phyloP scores from a whole-genome alignment of 2,329 filamentous ascomycete genomes.

The Hypoxylon sp. region DNA sequence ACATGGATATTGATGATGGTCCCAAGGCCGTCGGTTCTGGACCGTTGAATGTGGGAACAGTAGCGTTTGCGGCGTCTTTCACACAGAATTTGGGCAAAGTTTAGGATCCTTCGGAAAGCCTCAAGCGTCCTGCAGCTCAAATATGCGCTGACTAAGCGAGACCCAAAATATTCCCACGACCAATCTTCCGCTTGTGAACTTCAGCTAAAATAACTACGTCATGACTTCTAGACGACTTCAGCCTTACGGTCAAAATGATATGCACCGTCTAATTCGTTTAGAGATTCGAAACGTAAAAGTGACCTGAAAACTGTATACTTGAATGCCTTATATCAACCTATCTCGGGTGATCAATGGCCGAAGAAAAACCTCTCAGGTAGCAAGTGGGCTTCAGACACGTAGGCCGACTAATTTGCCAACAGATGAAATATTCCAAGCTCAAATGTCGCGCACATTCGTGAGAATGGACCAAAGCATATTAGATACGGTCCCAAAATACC shows the following conservation, averaged over 20 bases:
- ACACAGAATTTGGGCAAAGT: slow-evolving; percentile 6
- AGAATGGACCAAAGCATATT: not conserved
- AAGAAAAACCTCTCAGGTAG: not conserved
- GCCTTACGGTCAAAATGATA: slow-evolving; percentile 7
- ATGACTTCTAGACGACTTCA: slow-evolving; percentile 3
- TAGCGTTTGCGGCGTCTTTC: slow-evolving; percentile 27
- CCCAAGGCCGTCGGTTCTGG: slow-evolving; percentile 28
- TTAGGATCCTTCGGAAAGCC: slow-evolving; percentile 5
- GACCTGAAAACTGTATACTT: not conserved
- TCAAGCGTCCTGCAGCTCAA: not conserved
- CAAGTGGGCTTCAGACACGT: slow-evolving; percentile 2
- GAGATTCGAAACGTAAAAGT: not conserved
- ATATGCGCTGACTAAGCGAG: slow-evolving; percentile 9
- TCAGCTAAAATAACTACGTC: slow-evolving; percentile 14
- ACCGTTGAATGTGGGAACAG: slow-evolving; percentile 16
- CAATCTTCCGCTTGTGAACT: not conserved
- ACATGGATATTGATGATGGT: slow-evolving; percentile 24
- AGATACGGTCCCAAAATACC: not conserved
- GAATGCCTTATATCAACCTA: not conserved
- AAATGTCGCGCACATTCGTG: not conserved
- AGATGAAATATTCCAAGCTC: slow-evolving; percentile 8
- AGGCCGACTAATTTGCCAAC: not conserved
- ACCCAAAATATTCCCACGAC: not conserved
- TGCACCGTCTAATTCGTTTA: not conserved
- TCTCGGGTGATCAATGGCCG: not conserved